These are phyloP conservation scores for Solidago caesia DNA, from an alignment of 129 eudicot species.

Conservation along the genomic window DNA sequence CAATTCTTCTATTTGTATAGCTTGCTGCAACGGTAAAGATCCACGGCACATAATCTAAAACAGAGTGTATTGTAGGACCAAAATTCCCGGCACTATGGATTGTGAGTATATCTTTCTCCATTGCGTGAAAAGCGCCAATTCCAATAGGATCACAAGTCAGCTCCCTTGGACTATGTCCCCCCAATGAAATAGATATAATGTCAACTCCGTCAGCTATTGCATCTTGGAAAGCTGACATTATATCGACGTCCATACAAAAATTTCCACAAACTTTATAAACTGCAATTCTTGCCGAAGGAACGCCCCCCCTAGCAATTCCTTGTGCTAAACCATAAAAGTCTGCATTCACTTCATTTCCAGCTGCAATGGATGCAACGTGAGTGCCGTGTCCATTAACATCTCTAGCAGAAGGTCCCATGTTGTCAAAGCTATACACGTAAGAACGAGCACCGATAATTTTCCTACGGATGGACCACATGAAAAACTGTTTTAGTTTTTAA, in stretches of 20 bases:
- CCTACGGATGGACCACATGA: not conserved
- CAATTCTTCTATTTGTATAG: slow-evolving; percentile 26
- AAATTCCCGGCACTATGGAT: slow-evolving; percentile 39
- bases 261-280: not conserved
- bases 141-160: slow-evolving; percentile 9
- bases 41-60: slow-evolving; percentile 39
- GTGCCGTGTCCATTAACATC: not conserved
- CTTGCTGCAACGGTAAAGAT: slow-evolving; percentile 35
- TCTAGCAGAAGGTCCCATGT: not conserved
- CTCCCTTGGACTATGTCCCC: not conserved
- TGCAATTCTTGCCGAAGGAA: not conserved
- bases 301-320: not conserved
- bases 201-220: not conserved
- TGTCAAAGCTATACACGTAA: not conserved
- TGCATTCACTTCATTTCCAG: not conserved
- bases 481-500: no score
- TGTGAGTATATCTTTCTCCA: slow-evolving; percentile 25
- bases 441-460: not conserved
- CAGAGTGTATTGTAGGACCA: not conserved
- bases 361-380: not conserved
- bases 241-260: not conserved
- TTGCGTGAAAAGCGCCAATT: slow-evolving; percentile 41
- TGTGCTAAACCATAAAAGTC: not conserved
- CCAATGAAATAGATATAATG: not conserved
- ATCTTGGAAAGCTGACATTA: not conserved